These are phyloP conservation scores for Tricholoma flavovirens DNA, from an alignment of 768 basidiomycete species.

Conservation along the genomic window DNA sequence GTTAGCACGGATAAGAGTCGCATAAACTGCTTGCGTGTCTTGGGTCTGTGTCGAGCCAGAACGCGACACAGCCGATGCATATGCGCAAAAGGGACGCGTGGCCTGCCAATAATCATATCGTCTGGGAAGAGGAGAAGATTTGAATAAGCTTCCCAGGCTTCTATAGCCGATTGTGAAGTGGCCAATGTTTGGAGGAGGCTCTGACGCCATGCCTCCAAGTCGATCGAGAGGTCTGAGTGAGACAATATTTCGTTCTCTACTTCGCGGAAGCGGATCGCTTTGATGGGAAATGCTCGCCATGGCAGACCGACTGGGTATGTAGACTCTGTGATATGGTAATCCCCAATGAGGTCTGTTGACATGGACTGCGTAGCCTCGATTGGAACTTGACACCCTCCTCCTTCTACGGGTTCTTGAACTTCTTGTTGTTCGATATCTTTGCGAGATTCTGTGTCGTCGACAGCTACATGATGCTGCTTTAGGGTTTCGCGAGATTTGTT, in stretches of 20 bases:
- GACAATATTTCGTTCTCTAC: background rate
- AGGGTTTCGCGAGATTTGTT: background rate
- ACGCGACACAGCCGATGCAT: conserved; percentile 61
- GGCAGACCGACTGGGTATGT: conserved; percentile 23
- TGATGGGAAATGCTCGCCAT: conserved; percentile 17
- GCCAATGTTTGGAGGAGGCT: conserved; percentile 16
- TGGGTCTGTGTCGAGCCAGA: conserved; percentile 47
- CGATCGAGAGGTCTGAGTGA: background rate
- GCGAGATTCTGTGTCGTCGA: background rate
- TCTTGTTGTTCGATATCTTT: background rate
- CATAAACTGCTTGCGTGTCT: conserved; percentile 54
- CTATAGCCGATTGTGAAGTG: conserved; percentile 15
- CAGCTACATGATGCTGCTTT: background rate
- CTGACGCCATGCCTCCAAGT: conserved; percentile 9
- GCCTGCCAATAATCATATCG: conserved; percentile 15
- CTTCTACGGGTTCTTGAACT: background rate
- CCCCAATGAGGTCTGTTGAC: background rate
- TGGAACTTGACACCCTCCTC: background rate
- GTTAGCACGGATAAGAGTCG: conserved; percentile 66
- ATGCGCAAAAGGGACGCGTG: conserved; percentile 33
- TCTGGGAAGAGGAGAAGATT: conserved; percentile 26
- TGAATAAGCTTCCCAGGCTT: conserved; percentile 40
- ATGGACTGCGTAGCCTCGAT: background rate
- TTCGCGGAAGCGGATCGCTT: background rate
- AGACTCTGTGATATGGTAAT: background rate